Percentiles rank a stretch among this genome's conserved stretches.
phyloP scores from a whole-genome alignment of 352 stramenopile species.

The Phytophthora pini region DNA sequence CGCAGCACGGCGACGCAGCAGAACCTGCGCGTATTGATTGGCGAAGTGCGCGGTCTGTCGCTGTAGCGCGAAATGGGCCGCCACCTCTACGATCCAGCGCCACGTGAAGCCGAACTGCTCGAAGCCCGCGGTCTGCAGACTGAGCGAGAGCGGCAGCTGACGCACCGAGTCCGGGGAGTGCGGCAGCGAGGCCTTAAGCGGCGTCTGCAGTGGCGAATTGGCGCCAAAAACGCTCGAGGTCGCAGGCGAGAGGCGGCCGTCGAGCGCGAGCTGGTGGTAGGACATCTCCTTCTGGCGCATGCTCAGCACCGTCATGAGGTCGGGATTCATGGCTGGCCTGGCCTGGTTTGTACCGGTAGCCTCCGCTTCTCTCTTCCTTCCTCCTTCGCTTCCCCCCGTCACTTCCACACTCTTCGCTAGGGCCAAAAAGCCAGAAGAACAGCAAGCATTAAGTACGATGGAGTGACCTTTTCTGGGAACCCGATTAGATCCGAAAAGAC shows the following conservation, averaged over 20 bases:
- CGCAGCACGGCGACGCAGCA: slow-evolving; percentile 64
- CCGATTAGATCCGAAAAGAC: background rate
- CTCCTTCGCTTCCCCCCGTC: slow-evolving; percentile 40
- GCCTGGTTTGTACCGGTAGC: slow-evolving; percentile 11
- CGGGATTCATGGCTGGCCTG: slow-evolving; percentile 44
- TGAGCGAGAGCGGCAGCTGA: slow-evolving; percentile 46
- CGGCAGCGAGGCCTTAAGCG: slow-evolving; percentile 28
- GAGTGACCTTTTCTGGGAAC: background rate
- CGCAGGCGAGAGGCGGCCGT: slow-evolving; percentile 21
- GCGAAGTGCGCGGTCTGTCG: slow-evolving; percentile 81
- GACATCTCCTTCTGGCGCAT: slow-evolving; percentile 87
- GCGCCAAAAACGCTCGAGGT: slow-evolving; percentile 14
- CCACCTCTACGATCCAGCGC: slow-evolving; percentile 73
- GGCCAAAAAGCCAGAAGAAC: slow-evolving; percentile 16
- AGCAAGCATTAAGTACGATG: slow-evolving; percentile 33
- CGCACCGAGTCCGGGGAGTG: slow-evolving; percentile 63
- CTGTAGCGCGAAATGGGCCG: slow-evolving; percentile 78
- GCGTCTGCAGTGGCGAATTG: slow-evolving; percentile 35
- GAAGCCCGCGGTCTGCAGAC: slow-evolving; percentile 39
- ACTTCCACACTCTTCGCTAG: slow-evolving; percentile 46
- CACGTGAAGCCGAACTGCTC: slow-evolving; percentile 85
- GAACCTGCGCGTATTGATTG: slow-evolving; percentile 78
- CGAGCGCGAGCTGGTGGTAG: slow-evolving; percentile 69
- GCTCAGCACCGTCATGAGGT: slow-evolving; percentile 80
- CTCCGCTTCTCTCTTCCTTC: slow-evolving; percentile 20